Evolutionary conservation across 1,139 yeast genomes (phyloP).

Genomic region (Hansenula anomala): DNA sequence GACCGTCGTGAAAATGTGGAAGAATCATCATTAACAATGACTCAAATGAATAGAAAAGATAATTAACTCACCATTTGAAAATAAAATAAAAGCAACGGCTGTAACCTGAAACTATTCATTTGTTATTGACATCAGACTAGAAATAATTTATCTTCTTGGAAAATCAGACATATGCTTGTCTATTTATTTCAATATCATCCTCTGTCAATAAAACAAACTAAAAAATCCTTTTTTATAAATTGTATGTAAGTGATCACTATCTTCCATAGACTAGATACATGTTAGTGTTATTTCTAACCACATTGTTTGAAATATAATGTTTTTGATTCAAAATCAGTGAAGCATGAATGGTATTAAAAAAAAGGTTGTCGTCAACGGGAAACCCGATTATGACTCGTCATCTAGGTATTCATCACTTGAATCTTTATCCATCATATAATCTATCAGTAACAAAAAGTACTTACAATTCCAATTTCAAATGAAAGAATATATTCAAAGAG

Average conservation of each 20-base stretch:
- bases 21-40: constrained; percentile 73
- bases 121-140: constrained; percentile 52
- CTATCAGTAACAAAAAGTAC: background rate
- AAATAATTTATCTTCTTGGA: constrained; percentile 57
- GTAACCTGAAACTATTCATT: background rate
- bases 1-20: constrained; percentile 99
- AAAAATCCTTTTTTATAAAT: constrained; percentile 20
- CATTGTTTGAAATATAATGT: too few relatives aligned
- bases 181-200: constrained; percentile 64
- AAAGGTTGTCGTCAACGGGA: constrained; percentile 88
- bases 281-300: background rate
- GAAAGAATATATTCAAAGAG: constrained; percentile 1
- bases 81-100: too few relatives aligned
- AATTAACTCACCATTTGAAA: too few relatives aligned
- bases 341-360: constrained; percentile 94
- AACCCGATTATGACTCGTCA: constrained; percentile 98
- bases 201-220: constrained; percentile 33
- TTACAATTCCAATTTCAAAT: constrained; percentile 2
- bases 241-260: constrained; percentile 1
- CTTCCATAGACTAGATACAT: background rate
- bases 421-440: constrained; percentile 1
- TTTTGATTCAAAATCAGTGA: constrained; percentile 54
- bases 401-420: constrained; percentile 70
- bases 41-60: background rate
- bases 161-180: constrained; percentile 99